Conservation (phyloP, 192 early-diverging fungal species). For the Powellomyces hirtus region DNA sequence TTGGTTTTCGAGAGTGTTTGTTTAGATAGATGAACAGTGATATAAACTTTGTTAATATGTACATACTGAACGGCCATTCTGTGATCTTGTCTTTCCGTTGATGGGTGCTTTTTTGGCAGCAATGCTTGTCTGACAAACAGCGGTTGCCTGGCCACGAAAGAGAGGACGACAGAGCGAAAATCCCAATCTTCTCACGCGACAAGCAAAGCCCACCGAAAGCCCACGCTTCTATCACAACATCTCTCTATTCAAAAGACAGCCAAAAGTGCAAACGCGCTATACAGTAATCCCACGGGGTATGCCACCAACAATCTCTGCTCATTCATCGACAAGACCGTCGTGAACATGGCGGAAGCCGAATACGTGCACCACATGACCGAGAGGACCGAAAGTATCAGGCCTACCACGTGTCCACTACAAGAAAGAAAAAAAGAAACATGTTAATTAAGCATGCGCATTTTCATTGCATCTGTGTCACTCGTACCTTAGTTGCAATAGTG, state of each 20-base stretch:
- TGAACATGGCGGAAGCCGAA: conserved; percentile 91
- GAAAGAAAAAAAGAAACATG: not conserved
- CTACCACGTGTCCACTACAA: conserved; percentile 40
- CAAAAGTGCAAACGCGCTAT: conserved; percentile 90
- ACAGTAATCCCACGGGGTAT: conserved; percentile 90
- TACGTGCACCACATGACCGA: conserved; percentile 94
- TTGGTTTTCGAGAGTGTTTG: no score
- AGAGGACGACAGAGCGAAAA: no score
- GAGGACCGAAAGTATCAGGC: conserved; percentile 60
- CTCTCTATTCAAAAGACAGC: conserved; percentile 64
- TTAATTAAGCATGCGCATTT: not conserved
- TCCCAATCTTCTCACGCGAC: no score
- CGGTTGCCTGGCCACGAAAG: no score
- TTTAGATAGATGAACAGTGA: no score
- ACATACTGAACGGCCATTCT: no score
- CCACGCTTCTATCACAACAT: not conserved
- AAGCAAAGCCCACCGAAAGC: no score
- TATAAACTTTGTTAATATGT: no score
- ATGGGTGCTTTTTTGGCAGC: no score
- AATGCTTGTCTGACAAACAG: no score
- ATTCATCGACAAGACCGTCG: conserved; percentile 83
- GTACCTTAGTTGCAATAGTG: conserved; percentile 69
- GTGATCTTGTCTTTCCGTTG: no score
- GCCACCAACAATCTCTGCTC: conserved; percentile 93
- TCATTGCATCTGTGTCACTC: not conserved